Percentiles rank a stretch among this genome's conserved stretches.
phyloP scores from a whole-genome alignment of 1,139 yeast species.

The Blastobotrys persicus region DNA sequence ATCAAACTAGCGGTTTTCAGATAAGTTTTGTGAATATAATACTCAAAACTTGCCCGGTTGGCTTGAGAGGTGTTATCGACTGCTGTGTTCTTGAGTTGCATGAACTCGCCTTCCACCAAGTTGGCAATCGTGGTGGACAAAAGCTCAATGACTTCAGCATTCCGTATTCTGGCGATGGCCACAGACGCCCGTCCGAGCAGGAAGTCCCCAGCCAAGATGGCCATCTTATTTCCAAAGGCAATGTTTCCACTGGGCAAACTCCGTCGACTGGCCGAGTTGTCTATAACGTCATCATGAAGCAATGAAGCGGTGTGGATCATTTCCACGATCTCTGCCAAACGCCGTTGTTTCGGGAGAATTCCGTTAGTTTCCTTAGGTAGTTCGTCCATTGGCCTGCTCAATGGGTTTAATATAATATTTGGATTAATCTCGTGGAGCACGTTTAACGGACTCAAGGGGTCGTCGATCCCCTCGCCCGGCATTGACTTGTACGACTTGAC shows the following conservation, averaged over 20 bases:
- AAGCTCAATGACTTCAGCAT: conserved; percentile 95
- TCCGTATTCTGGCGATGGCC: conserved; percentile 85
- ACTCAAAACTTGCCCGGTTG: conserved; percentile 87
- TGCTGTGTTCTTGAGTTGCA: conserved; percentile 94
- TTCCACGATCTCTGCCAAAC: conserved; percentile 95
- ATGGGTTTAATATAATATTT: conserved; percentile 70
- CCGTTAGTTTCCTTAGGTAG: conserved; percentile 51
- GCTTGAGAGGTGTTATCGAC: conserved; percentile 59
- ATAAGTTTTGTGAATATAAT: conserved; percentile 91
- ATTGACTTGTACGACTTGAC: conserved; percentile 32
- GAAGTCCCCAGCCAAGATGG: conserved; percentile 95
- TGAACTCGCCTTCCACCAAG: conserved; percentile 95
- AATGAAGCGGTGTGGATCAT: conserved; percentile 98
- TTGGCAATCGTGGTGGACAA: conserved; percentile 95
- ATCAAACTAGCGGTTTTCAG: conserved; percentile 91
- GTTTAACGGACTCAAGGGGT: conserved; percentile 68
- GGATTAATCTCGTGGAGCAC: conserved; percentile 91
- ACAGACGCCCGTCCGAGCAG: conserved; percentile 94
- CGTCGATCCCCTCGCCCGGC: conserved; percentile 35
- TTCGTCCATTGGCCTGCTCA: conserved; percentile 75
- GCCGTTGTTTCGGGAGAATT: conserved; percentile 89
- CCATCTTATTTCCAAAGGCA: conserved; percentile 96
- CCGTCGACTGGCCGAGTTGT: conserved; percentile 84
- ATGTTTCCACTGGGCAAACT: conserved; percentile 89
- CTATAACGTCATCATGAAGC: conserved; percentile 96